Evolutionary conservation across 1,284 basidiomycete genomes (phyloP), one percentile per base, ranked within the genome.

Genomic region (Marasmius tenuissimus): DNA sequence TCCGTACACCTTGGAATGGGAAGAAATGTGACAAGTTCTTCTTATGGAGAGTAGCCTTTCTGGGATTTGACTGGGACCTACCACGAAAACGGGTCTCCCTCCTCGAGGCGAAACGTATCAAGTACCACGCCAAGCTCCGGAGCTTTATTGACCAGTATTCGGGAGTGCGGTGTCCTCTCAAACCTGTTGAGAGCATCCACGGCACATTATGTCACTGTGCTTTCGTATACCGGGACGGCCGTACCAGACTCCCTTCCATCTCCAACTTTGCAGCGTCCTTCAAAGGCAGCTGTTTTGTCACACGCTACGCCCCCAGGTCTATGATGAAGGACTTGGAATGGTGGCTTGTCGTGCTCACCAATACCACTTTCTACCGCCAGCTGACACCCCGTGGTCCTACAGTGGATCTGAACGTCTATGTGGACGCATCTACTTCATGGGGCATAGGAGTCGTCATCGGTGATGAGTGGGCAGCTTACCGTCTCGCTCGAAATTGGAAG

Each of bases 401-500:
- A 0, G 12, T 58, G 0, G 72, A 77, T 38, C 59, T 70, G 0
- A 58, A 58, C 8, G 64, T 75, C 3, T 73, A 54, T 42, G 68
- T 73, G 0, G 71, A 77, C 58, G 73, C 78, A 0, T 78, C 75
- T 0, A 74, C 75, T 0, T 66, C 65, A 4, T 79, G 72, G 72
- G 78, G 78, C 2, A 75, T 80, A 1, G 76, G 77, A 0, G 59
- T 80, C 16, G 57, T 73, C 8, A 65, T 73, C 3, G 64, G 63
- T 9, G 61, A 58, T 0, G 4, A 63, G 4, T 76, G 73, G 71
- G 67, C 59, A 3, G 68, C 72, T 0, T 78, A 73, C 70, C 11
- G 50, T 0, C 61, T 73, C 0, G 2, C 14, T 1, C 20, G 51
- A 0, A 58, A 63, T 0, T 78, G 77, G 75, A 71, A 73, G 16